Percentiles rank a stretch among this genome's conserved stretches.
These are phyloP conservation scores for Leccinellum luteum DNA, from an alignment of 768 basidiomycete species.

Conservation along the genomic window DNA sequence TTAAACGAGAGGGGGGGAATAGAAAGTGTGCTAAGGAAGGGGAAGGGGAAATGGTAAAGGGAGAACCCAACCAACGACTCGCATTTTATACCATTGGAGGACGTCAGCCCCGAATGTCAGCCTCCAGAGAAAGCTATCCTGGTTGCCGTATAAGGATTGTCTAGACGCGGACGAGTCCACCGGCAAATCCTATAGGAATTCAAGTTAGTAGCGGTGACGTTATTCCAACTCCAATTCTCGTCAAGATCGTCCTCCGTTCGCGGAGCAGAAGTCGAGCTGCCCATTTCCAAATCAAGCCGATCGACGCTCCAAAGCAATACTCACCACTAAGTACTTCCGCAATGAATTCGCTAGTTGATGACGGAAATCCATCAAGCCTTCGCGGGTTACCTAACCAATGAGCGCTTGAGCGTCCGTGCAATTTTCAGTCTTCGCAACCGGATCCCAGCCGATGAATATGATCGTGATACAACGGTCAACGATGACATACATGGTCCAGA, in stretches of 20 bases:
- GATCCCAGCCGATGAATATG: conserved; percentile 14
- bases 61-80: background rate
- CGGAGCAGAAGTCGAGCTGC: background rate
- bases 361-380: background rate
- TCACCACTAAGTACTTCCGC: conserved; percentile 10
- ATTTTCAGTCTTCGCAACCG: conserved; percentile 2
- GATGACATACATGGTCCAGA: conserved; percentile 12
- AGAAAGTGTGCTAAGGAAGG: conserved; percentile 16
- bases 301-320: conserved; percentile 16
- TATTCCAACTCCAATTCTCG: background rate
- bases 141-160: conserved; percentile 15
- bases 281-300: conserved; percentile 19
- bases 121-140: conserved; percentile 22
- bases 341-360: background rate
- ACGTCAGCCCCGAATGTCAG: conserved; percentile 21
- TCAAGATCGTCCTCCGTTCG: background rate
- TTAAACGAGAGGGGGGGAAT: conserved; percentile 39
- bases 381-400: background rate
- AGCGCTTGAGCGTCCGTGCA: background rate
- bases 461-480: conserved; percentile 19
- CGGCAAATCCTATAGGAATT: conserved; percentile 5
- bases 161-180: background rate
- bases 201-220: background rate
- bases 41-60: conserved; percentile 7
- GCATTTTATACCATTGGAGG: conserved; percentile 26